Conservation (phyloP, 2,329 filamentous ascomycete genomes). For the Lomentospora prolificans region DNA sequence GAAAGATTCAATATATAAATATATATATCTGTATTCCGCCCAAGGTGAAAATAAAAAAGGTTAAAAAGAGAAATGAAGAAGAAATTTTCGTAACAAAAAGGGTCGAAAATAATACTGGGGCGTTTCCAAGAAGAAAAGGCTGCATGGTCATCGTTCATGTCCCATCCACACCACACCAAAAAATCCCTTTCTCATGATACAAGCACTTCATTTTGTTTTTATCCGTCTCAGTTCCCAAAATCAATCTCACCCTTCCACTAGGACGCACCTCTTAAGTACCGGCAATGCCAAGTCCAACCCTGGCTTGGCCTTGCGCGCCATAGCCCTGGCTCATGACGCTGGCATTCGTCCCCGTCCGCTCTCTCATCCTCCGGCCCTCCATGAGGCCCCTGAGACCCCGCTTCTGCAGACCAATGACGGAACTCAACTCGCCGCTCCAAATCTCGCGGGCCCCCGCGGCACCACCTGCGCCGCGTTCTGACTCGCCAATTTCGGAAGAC, state of each 20-base stretch:
- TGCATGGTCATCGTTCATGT: not conserved
- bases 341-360: constrained; percentile 45
- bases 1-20: too few relatives aligned
- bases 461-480: constrained; percentile 28
- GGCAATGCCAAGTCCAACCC: constrained; percentile 40
- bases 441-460: constrained; percentile 41
- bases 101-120: too few relatives aligned
- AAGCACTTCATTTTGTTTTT: not conserved
- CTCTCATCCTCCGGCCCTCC: constrained; percentile 82
- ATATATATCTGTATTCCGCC: too few relatives aligned
- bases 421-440: constrained; percentile 75
- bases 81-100: not conserved
- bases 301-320: constrained; percentile 19
- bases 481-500: constrained; percentile 44
- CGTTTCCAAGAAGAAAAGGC: not conserved
- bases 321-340: constrained; percentile 21
- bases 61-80: not conserved
- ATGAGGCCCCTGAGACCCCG: constrained; percentile 83
- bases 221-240: not conserved
- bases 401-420: constrained; percentile 93
- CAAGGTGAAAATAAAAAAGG: too few relatives aligned
- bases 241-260: not conserved
- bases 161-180: not conserved
- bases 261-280: constrained; percentile 24
- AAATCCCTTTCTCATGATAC: not conserved